Evolutionary conservation across 495 filamentous ascomycete genomes (phyloP), one percentile per base, ranked within the genome.

Genomic region (Tricharina praecox): DNA sequence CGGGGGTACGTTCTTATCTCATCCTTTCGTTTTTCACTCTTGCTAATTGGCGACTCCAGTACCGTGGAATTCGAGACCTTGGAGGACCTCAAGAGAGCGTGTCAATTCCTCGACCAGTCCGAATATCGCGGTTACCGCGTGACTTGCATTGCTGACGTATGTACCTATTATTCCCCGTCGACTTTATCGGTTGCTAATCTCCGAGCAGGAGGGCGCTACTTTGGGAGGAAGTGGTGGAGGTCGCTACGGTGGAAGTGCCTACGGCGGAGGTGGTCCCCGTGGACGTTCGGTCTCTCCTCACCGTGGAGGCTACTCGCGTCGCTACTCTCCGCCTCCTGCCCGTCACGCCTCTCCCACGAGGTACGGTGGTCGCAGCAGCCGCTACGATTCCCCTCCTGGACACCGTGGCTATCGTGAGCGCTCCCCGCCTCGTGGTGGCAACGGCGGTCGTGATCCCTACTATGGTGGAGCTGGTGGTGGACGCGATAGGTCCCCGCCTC

Each of bases 61-160:
- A 95, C 95, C 65, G 90, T 97, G 56, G 90, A 97, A 63, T 97
- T 93, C 58, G 92, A 97, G 66, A 93, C 84, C 41, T 78, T 79
- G 24, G 77, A 74, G 46, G 90, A 97, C 63, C 69, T 97, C 47
- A 85, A 83, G 63, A 76, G 78, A 33, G 90, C 92, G 30, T 81
- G 95, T 48, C 79, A 93, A 60, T 94, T 93, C 64, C 78, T 97
- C 36, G 88, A 97, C 58, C 74, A 74, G 52, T 77, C 77, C 55
- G 85, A 92, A 51, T 95, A 96, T 67, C 93, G 95, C 67, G 85
- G 82, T 51, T 70, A 73, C 41, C 71, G 74, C 53, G 86, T 97
- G 45, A 77, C 68, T 44, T 97, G 90, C 62, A 66, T 81, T 53
- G 75, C 84, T 49, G 86, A 93, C 68, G 87, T 94, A 78, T 68